Evolutionary conservation across 1,284 basidiomycete genomes (phyloP), one percentile per base, ranked within the genome.

Genomic region (Cutaneotrichosporon dermatis): DNA sequence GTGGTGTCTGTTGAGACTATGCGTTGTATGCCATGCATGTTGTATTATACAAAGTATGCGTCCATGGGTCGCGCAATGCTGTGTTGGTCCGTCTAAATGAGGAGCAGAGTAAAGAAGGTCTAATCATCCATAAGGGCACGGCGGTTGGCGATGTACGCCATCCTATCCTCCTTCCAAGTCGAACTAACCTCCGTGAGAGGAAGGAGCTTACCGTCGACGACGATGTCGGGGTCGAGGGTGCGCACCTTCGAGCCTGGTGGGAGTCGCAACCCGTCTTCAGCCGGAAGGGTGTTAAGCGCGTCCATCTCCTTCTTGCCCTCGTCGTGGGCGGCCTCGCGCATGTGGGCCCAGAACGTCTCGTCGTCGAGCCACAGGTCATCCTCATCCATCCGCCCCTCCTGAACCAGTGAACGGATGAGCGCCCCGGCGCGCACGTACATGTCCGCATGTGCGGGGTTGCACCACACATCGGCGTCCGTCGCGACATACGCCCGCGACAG

Each of bases 191-290:
- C 13, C 4, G 54, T 50, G 8, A 62, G 51, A 2, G 54, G 51
- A 3, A 15, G 16, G 2, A 43, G 33, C 4, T 15, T 12, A 2
- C 42, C 54, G 8, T 42, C 51, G 4, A 56, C 45, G 6, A 59
- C 42, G 16, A 63, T 52, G 39, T 63, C 55, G 10, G 61, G 61
- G 15, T 63, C 61, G 52, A 63, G 53, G 1, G 61, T 63, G 48
- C 61, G 61, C 4, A 60, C 44, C 43, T 63, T 63, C 6, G 51
- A 41, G 15, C 39, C 55, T 13, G 34, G 41, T 2, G 40, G 9
- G 4, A 60, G 40, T 7, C 55, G 34, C 15, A 25, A n/a, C 4
- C 15, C 55, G 15, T 49, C n/a, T 36, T 55, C 44, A 6, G 37
- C 34, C 1, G 45, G 45, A 6, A 50, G 50, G 10, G 35, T 12